Conservation (phyloP, 2,329 filamentous ascomycete genomes). For the Parafenestella ontariensis region DNA sequence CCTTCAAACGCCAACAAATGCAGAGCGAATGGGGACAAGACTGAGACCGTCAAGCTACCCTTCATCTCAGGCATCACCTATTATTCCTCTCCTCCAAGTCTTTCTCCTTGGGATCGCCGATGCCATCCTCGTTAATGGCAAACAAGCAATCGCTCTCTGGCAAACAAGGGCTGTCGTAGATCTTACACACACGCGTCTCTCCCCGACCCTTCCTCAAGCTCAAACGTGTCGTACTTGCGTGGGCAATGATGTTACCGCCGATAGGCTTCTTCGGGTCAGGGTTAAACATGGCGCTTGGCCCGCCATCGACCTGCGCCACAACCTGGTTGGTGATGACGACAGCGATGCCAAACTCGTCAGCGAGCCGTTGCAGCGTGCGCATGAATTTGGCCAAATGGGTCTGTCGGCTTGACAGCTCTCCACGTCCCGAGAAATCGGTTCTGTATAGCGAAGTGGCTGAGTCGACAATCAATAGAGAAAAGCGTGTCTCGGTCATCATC, state of each 20-base stretch:
- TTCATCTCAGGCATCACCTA: slow-evolving; percentile 12
- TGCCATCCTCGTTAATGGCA: slow-evolving; percentile 96
- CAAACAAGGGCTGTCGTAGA: slow-evolving; percentile 96
- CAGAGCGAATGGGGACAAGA: slow-evolving; percentile 6
- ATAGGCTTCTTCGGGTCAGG: slow-evolving; percentile 99
- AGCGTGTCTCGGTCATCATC: slow-evolving; percentile 99
- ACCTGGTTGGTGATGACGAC: slow-evolving; percentile 99
- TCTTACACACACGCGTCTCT: slow-evolving; percentile 97
- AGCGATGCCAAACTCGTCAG: slow-evolving; percentile 88
- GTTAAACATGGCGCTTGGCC: slow-evolving; percentile 97
- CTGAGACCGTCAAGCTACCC: background rate
- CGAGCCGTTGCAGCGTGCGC: slow-evolving; percentile 79
- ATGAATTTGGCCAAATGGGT: slow-evolving; percentile 89
- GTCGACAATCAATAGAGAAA: slow-evolving; percentile 94
- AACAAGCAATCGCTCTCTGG: slow-evolving; percentile 97
- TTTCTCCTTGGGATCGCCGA: slow-evolving; percentile 94
- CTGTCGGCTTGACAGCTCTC: slow-evolving; percentile 92
- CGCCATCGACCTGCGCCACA: slow-evolving; percentile 96
- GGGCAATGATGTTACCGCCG: slow-evolving; percentile 97
- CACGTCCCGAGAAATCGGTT: slow-evolving; percentile 95
- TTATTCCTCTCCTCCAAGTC: slow-evolving; percentile 76
- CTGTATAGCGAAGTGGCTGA: slow-evolving; percentile 94
- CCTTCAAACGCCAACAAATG: slow-evolving; percentile 23
- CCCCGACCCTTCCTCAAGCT: slow-evolving; percentile 94
- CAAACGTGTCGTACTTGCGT: slow-evolving; percentile 92